Conservation (phyloP, 371 early-diverging fungal genomes). For the Mortierella sp. region DNA sequence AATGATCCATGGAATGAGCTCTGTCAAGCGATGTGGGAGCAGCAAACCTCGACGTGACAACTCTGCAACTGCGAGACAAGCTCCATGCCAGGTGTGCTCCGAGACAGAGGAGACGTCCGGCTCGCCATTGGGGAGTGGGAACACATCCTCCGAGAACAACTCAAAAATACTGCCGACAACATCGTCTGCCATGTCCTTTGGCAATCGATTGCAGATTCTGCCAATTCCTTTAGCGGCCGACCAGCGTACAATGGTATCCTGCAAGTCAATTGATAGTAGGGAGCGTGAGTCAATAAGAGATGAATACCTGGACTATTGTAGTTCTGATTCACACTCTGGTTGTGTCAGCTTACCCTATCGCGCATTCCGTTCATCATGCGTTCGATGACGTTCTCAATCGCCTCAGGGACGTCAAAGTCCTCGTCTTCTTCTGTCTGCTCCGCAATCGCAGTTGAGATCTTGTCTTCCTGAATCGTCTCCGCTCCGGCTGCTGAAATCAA, state of each 20-base stretch:
- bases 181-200: constrained; percentile 83
- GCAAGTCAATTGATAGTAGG: background rate
- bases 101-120: constrained; percentile 84
- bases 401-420: constrained; percentile 66
- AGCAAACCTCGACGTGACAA: constrained; percentile 87
- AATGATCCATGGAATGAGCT: constrained; percentile 82
- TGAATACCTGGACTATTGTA: too few species aligned
- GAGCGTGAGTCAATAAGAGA: background rate
- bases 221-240: constrained; percentile 96
- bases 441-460: constrained; percentile 26
- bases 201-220: constrained; percentile 83
- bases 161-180: constrained; percentile 80
- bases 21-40: constrained; percentile 72
- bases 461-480: constrained; percentile 26
- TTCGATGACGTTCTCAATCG: constrained; percentile 81
- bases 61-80: constrained; percentile 93
- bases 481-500: background rate
- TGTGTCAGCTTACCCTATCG: constrained; percentile 71
- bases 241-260: constrained; percentile 97
- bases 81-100: constrained; percentile 96
- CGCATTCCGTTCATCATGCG: constrained; percentile 81
- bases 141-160: constrained; percentile 77
- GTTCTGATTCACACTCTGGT: too few species aligned
- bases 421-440: constrained; percentile 56
- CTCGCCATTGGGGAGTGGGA: constrained; percentile 44